Percentiles rank a stretch among this genome's conserved stretches.
Evolutionary conservation across 148 eudicot species (phyloP).

Genomic region (Hydrangea macrophylla): DNA sequence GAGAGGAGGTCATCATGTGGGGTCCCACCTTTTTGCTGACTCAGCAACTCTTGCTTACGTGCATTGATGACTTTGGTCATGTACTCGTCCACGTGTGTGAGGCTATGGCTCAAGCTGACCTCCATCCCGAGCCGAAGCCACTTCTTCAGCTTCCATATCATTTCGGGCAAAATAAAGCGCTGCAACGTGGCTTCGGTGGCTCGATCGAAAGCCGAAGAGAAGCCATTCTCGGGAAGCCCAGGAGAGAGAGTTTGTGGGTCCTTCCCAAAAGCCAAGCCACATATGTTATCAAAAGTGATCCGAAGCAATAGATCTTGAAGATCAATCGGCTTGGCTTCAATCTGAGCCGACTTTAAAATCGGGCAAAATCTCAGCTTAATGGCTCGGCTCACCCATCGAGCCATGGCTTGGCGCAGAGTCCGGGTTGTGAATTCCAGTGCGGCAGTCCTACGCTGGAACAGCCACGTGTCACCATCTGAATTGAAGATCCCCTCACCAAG

Average conservation of each 20-base stretch:
- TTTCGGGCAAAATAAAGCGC: slow-evolving; percentile 73
- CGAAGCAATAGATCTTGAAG: slow-evolving; percentile 77
- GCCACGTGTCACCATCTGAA: slow-evolving; percentile 94
- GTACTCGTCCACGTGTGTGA: slow-evolving; percentile 68
- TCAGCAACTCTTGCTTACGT: slow-evolving; percentile 67
- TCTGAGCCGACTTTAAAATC: slow-evolving; percentile 60
- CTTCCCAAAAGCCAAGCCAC: slow-evolving; percentile 83
- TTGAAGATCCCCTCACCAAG: slow-evolving; percentile 86
- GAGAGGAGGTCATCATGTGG: slow-evolving; percentile 66
- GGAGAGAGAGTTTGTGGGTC: slow-evolving; percentile 77
- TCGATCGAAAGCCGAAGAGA: slow-evolving; percentile 69
- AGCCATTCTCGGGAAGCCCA: slow-evolving; percentile 58
- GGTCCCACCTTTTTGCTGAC: slow-evolving; percentile 26
- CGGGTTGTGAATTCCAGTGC: slow-evolving; percentile 93
- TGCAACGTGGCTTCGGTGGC: slow-evolving; percentile 88
- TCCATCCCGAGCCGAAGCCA: slow-evolving; percentile 80
- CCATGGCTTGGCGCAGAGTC: slow-evolving; percentile 91
- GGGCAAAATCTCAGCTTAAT: slow-evolving; percentile 62
- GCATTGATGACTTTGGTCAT: slow-evolving; percentile 51
- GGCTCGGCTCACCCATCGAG: slow-evolving; percentile 88
- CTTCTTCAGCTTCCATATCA: slow-evolving; percentile 71
- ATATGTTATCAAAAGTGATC: slow-evolving; percentile 89
- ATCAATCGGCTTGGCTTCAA: slow-evolving; percentile 55
- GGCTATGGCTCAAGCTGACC: slow-evolving; percentile 43
- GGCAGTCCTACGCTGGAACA: slow-evolving; percentile 90